A percentile compares a stretch with the other conserved stretches of the same genome.
Conservation (phyloP, 768 basidiomycete species). For the Agrocybe chaxingu region DNA sequence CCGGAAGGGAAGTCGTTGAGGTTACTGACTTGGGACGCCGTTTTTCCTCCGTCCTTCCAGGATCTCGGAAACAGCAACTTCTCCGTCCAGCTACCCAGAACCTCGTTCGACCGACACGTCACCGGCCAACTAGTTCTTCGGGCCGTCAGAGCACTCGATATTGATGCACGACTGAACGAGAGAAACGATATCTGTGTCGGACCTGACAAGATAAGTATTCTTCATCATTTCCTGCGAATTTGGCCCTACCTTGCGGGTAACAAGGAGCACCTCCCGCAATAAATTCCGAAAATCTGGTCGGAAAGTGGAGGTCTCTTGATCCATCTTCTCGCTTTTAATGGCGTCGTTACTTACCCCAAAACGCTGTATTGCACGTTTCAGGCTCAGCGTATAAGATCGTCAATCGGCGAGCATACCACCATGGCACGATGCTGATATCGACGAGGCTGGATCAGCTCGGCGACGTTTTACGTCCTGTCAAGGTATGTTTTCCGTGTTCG, state of each 20-base stretch:
- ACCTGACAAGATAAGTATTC: conserved; percentile 77
- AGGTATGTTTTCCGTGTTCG: conserved; percentile 39
- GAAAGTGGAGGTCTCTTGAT: not conserved
- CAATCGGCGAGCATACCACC: conserved; percentile 89
- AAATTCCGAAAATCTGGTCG: no score
- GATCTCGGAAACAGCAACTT: conserved; percentile 98
- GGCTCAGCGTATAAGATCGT: conserved; percentile 98
- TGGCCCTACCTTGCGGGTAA: not conserved
- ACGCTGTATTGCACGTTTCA: conserved; percentile 62
- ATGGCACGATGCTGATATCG: conserved; percentile 97
- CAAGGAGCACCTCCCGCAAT: no score
- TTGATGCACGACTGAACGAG: conserved; percentile 80
- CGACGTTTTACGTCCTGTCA: conserved; percentile 58
- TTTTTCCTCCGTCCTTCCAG: conserved; percentile 36
- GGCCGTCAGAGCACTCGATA: conserved; percentile 73
- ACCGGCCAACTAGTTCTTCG: conserved; percentile 77
- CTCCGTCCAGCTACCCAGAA: conserved; percentile 85
- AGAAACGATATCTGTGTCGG: conserved; percentile 90
- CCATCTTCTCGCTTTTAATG: not conserved
- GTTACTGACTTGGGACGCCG: not conserved
- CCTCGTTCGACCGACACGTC: conserved; percentile 71
- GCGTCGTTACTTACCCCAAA: conserved; percentile 8
- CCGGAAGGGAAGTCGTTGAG: not conserved
- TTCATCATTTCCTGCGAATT: conserved; percentile 3
- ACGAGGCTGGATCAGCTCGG: conserved; percentile 72